Percentiles rank a stretch among this genome's conserved stretches.
Evolutionary conservation across 441 rosid genomes (phyloP).

Genomic region (Pelargonium citronellum): DNA sequence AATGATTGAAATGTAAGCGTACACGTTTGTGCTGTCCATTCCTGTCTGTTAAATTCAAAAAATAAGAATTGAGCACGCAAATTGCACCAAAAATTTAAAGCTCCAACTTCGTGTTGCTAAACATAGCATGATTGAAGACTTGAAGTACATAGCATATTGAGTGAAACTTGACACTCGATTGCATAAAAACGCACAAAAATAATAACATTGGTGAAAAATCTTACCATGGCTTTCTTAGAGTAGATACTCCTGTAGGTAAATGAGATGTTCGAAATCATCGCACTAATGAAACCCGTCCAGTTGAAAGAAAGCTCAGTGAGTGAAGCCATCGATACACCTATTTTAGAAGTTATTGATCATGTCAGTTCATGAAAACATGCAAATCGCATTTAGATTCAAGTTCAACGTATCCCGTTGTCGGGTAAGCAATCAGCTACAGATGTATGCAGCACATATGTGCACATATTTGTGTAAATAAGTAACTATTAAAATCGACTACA

Average conservation of each 20-base stretch:
- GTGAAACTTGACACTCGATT: too few relatives aligned
- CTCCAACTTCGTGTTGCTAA: too few relatives aligned
- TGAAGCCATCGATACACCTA: constrained; percentile 7
- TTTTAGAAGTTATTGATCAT: background rate
- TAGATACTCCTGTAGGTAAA: constrained; percentile 8
- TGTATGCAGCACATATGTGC: too few relatives aligned
- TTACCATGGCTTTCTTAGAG: constrained; percentile 7
- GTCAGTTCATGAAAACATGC: constrained; percentile 50
- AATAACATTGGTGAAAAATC: background rate
- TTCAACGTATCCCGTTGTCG: background rate
- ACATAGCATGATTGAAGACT: too few relatives aligned
- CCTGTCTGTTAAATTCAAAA: constrained; percentile 38
- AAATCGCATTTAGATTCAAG: background rate
- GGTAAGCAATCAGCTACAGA: background rate
- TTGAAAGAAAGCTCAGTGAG: constrained; percentile 7
- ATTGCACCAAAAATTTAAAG: too few relatives aligned
- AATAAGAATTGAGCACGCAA: too few relatives aligned
- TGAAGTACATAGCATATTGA: too few relatives aligned
- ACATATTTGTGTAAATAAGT: too few relatives aligned
- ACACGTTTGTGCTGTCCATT: constrained; percentile 64
- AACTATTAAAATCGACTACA: background rate
- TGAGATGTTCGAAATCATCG: background rate
- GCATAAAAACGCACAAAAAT: too few relatives aligned
- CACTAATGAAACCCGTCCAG: constrained; percentile 3
- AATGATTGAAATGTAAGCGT: constrained; percentile 50